These are phyloP conservation scores for Coemansia sp. DNA, from an alignment of 192 early-diverging fungal genomes.

Conservation along the genomic window DNA sequence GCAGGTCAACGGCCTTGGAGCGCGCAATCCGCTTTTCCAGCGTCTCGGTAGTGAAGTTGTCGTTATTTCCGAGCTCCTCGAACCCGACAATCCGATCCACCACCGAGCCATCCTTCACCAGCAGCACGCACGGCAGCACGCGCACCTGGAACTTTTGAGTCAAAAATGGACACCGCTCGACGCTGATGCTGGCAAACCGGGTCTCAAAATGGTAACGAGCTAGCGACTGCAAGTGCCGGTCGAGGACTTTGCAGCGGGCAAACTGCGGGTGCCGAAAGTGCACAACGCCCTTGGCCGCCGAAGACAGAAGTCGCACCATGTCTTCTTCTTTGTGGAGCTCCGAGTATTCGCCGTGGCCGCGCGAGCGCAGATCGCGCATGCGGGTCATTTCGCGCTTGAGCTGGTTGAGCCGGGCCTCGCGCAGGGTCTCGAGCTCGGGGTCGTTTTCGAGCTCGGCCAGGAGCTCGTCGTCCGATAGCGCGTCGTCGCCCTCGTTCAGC, in stretches of 20 bases:
- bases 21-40: constrained; percentile 69
- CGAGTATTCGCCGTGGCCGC: constrained; percentile 71
- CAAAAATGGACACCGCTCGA: constrained; percentile 85
- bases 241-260: constrained; percentile 87
- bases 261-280: constrained; percentile 95
- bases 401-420: constrained; percentile 82
- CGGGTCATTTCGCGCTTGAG: constrained; percentile 71
- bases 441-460: constrained; percentile 86
- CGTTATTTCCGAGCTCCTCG: constrained; percentile 87
- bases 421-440: constrained; percentile 61
- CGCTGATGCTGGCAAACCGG: constrained; percentile 83
- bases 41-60: constrained; percentile 72
- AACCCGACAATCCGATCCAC: constrained; percentile 86
- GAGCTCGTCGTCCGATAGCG: constrained; percentile 72
- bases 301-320: constrained; percentile 74
- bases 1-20: constrained; percentile 54
- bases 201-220: constrained; percentile 79
- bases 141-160: constrained; percentile 84
- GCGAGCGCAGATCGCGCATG: constrained; percentile 58
- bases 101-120: constrained; percentile 66
- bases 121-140: constrained; percentile 83
- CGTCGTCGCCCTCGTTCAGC: constrained; percentile 49
- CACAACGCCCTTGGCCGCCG: constrained; percentile 60
- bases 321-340: constrained; percentile 78
- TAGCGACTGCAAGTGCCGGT: constrained; percentile 82